A percentile compares a stretch with the other conserved stretches of the same genome.
Conservation (phyloP, 441 rosid species). For the Populus hybrid region DNA sequence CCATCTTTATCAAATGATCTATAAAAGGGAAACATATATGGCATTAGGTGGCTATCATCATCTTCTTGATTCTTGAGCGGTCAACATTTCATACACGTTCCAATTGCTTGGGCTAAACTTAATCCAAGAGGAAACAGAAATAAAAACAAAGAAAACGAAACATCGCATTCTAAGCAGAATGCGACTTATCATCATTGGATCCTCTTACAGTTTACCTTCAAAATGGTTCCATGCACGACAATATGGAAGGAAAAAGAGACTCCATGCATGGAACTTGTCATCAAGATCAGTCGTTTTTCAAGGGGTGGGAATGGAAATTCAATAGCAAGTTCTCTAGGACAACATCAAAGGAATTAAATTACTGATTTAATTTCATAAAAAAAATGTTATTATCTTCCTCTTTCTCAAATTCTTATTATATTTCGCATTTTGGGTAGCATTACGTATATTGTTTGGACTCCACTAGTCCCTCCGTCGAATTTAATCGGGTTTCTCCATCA, state of each 20-base stretch:
- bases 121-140: not conserved
- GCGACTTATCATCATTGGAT: not conserved
- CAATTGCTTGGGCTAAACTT: not conserved
- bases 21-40: not conserved
- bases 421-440: too few relatives aligned
- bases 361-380: too few relatives aligned
- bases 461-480: too few relatives aligned
- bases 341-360: too few relatives aligned
- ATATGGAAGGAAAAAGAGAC: not conserved
- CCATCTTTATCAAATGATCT: not conserved
- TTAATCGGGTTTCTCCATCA: too few relatives aligned
- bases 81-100: not conserved
- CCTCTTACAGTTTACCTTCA: not conserved
- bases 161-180: not conserved
- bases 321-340: too few relatives aligned
- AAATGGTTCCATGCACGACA: not conserved
- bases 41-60: not conserved
- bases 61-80: not conserved
- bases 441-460: too few relatives aligned
- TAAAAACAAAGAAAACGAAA: not conserved
- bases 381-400: too few relatives aligned
- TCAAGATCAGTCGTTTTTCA: not conserved
- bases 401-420: too few relatives aligned
- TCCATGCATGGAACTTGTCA: not conserved
- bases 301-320: too few relatives aligned